Evolutionary conservation across 441 rosid genomes (phyloP), one percentile per base, ranked within the genome.

Genomic region (Mallotus repandus): DNA sequence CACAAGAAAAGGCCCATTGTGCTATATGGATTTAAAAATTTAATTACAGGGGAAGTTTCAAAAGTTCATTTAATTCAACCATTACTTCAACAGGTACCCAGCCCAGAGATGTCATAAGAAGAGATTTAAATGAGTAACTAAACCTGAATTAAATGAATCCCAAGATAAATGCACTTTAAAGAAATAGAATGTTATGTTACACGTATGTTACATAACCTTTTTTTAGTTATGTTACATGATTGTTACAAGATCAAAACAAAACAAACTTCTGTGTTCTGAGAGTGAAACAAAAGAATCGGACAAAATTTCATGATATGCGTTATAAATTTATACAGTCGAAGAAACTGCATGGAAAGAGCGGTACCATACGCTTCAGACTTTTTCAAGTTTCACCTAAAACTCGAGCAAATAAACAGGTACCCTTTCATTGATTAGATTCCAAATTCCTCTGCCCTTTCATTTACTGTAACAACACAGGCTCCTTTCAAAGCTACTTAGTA

Each of bases 31-130:
- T 54, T 22, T 54, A 15, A 68, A 29, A 58, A 70, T 8, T 67
- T 50, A 58, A 70, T 74, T 54, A 63, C 72, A 46, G 7, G 32
- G 15, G 57, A 64, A 56, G 84, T 80, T 78, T 60, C 48, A 43
- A 22, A 66, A 25, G 35, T 46, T 69, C 22, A 57, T 49, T 77
- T 60, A 73, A 59, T 49, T 61, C 41, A 9, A 59, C n/a, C 65
- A 7, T 56, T 22, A 38, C 57, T 25, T 32, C 63, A 46, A 38
- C 15, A 49, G 25, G 45, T 11, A 43, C 8, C 14, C 6, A 52
- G 41, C 10, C 15, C 7, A 29, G 22, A 38, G 63, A 13, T 60
- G 25, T 60, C 32, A 59, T 48, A 16, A 15, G 15, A 22, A 29
- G 48, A 12, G 21, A 54, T 35, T 15, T 4, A 38, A 72, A 49